Percentiles rank a stretch among this genome's conserved stretches.
Conservation (phyloP, 2,329 filamentous ascomycete genomes). For the Reticulascus tulasneorum region DNA sequence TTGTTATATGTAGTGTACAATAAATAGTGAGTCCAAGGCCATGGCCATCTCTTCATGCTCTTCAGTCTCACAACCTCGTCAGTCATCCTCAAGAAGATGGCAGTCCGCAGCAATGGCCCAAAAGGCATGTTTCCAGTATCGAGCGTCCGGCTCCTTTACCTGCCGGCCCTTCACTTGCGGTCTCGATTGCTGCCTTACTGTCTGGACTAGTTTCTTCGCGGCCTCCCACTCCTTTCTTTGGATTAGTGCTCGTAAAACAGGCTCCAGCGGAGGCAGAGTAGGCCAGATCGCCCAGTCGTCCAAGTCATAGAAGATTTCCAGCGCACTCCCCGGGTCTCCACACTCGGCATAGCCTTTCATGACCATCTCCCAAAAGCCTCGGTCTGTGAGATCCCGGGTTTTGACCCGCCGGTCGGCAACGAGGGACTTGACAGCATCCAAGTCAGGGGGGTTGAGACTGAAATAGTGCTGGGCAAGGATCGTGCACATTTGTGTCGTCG, state of each 20-base stretch:
- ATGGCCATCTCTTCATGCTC: background rate
- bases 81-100: constrained; percentile 27
- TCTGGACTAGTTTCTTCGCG: constrained; percentile 30
- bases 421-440: constrained; percentile 55
- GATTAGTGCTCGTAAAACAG: constrained; percentile 11
- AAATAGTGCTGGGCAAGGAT: constrained; percentile 69
- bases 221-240: constrained; percentile 16
- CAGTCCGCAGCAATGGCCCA: constrained; percentile 42
- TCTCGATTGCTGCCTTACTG: constrained; percentile 12
- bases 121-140: constrained; percentile 46
- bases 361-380: constrained; percentile 19
- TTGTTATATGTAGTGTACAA: too few species aligned
- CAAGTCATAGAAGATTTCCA: constrained; percentile 42
- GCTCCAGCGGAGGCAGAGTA: constrained; percentile 10
- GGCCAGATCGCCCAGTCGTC: constrained; percentile 23
- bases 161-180: constrained; percentile 3
- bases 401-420: constrained; percentile 44
- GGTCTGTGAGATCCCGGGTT: constrained; percentile 14
- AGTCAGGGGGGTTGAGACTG: constrained; percentile 50
- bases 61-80: background rate
- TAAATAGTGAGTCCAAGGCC: too few species aligned
- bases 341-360: constrained; percentile 11
- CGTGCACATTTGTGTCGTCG: constrained; percentile 67
- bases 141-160: constrained; percentile 11
- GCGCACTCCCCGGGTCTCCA: constrained; percentile 11